A percentile compares a stretch with the other conserved stretches of the same genome.
These are phyloP conservation scores for Paspalum notatum DNA, from an alignment of 176 grass and related monocot species.

Conservation along the genomic window DNA sequence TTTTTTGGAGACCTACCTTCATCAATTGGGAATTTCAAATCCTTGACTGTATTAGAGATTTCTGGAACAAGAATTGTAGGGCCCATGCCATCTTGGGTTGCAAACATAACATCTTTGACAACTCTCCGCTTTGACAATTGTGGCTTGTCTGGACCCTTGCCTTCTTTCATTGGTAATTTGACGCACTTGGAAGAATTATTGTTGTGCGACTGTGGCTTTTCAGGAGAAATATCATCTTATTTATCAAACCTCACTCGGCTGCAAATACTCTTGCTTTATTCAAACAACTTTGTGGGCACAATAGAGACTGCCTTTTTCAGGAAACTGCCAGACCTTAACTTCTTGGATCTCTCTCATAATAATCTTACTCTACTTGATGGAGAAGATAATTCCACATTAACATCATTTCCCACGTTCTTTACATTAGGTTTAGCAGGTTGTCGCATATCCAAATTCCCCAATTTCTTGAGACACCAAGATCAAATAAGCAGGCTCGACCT, in stretches of 20 bases:
- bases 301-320: constrained; percentile 33
- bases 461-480: constrained; percentile 36
- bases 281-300: constrained; percentile 52
- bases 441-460: constrained; percentile 46
- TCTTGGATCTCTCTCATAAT: constrained; percentile 54
- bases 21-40: not conserved
- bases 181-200: not conserved
- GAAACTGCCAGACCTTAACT: constrained; percentile 32
- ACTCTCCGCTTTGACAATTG: not conserved
- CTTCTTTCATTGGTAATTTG: constrained; percentile 29
- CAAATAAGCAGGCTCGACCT: constrained; percentile 46
- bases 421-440: constrained; percentile 45
- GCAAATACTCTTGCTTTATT: constrained; percentile 29
- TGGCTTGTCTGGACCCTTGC: constrained; percentile 35
- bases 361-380: too few species aligned
- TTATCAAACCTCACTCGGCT: constrained; percentile 44
- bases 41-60: not conserved
- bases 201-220: not conserved
- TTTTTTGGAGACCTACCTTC: not conserved
- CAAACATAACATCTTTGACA: not conserved
- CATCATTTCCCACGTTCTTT: constrained; percentile 28
- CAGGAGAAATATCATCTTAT: constrained; percentile 41
- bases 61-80: not conserved
- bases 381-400: constrained; percentile 5
- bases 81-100: not conserved